Conservation (phyloP, 1,284 basidiomycete species). For the Phenoliferia sp. region DNA sequence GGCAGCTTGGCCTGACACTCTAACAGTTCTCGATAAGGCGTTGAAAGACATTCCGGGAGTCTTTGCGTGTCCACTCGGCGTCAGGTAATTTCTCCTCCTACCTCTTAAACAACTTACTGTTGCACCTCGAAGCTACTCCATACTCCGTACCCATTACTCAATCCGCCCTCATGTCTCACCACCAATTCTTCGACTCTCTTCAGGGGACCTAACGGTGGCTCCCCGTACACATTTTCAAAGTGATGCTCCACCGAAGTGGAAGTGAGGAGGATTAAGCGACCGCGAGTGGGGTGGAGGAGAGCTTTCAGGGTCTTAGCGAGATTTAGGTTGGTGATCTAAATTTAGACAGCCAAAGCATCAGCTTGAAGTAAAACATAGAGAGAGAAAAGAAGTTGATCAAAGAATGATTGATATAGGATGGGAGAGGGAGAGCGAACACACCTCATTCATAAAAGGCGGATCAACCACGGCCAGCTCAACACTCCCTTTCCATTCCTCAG, state of each 20-base stretch:
- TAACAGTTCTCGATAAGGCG: too few species aligned
- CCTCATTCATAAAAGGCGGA: constrained; percentile 41
- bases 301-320: constrained; percentile 28
- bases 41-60: too few species aligned
- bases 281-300: constrained; percentile 28
- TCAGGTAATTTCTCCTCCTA: too few species aligned
- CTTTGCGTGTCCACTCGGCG: too few species aligned
- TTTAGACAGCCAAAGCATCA: too few species aligned
- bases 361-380: too few species aligned
- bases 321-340: constrained; percentile 34
- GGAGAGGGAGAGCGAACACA: constrained; percentile 4
- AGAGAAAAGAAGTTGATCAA: background rate
- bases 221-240: constrained; percentile 22
- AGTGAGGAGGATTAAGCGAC: constrained; percentile 35
- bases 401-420: background rate
- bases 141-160: too few species aligned
- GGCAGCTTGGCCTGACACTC: too few species aligned
- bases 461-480: constrained; percentile 40
- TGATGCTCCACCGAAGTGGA: constrained; percentile 32
- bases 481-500: constrained; percentile 28
- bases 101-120: too few species aligned
- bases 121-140: too few species aligned
- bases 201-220: constrained; percentile 17
- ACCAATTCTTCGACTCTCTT: too few species aligned
- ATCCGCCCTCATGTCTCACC: too few species aligned